Conservation (phyloP, 2,329 filamentous ascomycete species). For the Beauveria caledonica region DNA sequence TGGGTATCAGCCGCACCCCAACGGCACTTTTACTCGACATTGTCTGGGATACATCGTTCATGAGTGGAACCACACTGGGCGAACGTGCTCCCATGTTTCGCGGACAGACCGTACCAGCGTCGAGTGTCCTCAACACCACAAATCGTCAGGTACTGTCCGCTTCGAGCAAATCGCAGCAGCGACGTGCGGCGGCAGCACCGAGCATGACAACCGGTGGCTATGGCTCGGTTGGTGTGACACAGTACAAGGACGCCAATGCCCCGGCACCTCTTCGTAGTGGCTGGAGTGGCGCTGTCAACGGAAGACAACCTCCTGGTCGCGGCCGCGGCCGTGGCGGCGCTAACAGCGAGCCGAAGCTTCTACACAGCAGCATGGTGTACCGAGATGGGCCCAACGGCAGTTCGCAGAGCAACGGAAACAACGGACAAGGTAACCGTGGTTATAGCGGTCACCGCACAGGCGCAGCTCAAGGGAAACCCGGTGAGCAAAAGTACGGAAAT, state of each 20-base stretch:
- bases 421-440: constrained; percentile 17
- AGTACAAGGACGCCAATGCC: constrained; percentile 50
- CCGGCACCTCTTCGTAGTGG: constrained; percentile 47
- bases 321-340: constrained; percentile 26
- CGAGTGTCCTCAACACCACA: constrained; percentile 82
- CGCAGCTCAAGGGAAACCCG: constrained; percentile 15
- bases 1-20: constrained; percentile 83
- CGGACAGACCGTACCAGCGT: constrained; percentile 80
- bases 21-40: constrained; percentile 79
- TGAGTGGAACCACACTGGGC: constrained; percentile 89
- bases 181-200: constrained; percentile 37
- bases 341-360: constrained; percentile 29
- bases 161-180: constrained; percentile 43
- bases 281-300: constrained; percentile 50
- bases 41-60: constrained; percentile 90
- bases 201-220: constrained; percentile 46
- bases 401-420: constrained; percentile 17
- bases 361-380: constrained; percentile 47
- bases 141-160: constrained; percentile 71
- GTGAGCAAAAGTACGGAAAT: constrained; percentile 38
- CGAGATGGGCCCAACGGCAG: constrained; percentile 30
- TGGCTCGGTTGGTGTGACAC: constrained; percentile 50
- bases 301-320: constrained; percentile 32
- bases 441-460: constrained; percentile 16
- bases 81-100: constrained; percentile 89